These are phyloP conservation scores for Emydomyces testavorans DNA, from an alignment of 2,329 filamentous ascomycete species.

Conservation along the genomic window DNA sequence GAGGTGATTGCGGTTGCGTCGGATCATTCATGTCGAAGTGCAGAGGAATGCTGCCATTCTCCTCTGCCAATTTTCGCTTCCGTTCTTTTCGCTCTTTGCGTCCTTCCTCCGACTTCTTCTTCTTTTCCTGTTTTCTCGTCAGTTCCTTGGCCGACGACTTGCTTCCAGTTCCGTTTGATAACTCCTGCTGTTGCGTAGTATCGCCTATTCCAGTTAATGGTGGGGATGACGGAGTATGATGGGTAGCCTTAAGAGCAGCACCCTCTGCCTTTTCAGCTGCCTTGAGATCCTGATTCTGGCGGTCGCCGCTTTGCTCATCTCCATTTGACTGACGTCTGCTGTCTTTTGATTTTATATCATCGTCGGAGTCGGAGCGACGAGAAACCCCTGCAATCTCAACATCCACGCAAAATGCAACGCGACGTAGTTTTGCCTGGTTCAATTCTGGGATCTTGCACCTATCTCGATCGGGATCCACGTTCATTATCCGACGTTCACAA, in stretches of 20 bases:
- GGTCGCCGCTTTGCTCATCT: conserved; percentile 2
- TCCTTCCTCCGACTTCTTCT: conserved; percentile 88
- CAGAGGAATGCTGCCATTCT: conserved; percentile 75
- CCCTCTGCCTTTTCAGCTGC: conserved; percentile 54
- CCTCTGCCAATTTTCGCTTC: conserved; percentile 71
- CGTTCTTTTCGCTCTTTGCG: conserved; percentile 85
- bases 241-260: conserved; percentile 57
- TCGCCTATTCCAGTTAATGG: conserved; percentile 2
- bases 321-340: conserved; percentile 10
- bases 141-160: conserved; percentile 32
- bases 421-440: conserved; percentile 65
- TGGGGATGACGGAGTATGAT: conserved; percentile 21
- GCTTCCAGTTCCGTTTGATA: conserved; percentile 17
- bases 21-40: conserved; percentile 63
- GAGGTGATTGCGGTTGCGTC: conserved; percentile 32
- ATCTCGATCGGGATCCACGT: conserved; percentile 68
- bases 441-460: conserved; percentile 70
- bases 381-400: conserved; percentile 90
- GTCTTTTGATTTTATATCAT: conserved; percentile 29
- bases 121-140: conserved; percentile 82
- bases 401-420: conserved; percentile 92
- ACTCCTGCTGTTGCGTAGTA: conserved; percentile 21
- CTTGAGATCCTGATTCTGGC: conserved; percentile 15
- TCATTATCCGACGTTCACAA: conserved; percentile 56
- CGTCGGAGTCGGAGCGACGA: conserved; percentile 54